Evolutionary conservation across 2,329 filamentous ascomycete genomes (phyloP), one percentile per base, ranked within the genome.

Genomic region (Epichloe baconii): DNA sequence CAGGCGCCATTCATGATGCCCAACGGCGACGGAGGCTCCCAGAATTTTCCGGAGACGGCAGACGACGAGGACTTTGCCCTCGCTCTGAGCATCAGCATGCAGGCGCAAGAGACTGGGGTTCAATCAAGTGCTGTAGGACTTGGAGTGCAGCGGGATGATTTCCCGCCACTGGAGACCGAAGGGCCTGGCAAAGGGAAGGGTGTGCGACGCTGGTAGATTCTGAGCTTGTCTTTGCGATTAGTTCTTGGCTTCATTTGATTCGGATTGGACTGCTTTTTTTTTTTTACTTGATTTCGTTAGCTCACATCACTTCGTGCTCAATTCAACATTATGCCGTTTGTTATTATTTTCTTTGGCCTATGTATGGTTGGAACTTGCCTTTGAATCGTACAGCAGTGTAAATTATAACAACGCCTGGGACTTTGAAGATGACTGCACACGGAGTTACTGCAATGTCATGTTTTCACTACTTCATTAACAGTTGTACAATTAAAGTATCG

Each of bases 51-150:
- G 5, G 43, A 52, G 1, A 53, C 58, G 2, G 53, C 53, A 0
- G 64, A 65, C 12, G 78, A 81, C 44, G 77, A 78, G 48, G 81
- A 83, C 56, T 56, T 84, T 45, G 77, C 80, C 49, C 67, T 82
- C 37, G 81, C 81, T 2, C 62, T 84, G 47, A 72, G 73, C 54
- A 66, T 84, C 21, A 85, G 81, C 57, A 67, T 83, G 56, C 73
- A 77, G 42, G 78, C 82, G 54, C 72, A 76, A 51, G 64, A 71
- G 56, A 66, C 10, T 37, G 47, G 7, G 15, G 5, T 12, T 7
- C 12, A 6, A 15, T 31, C 19, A 3, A n/a, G 12, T 3, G 38
- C 10, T 17, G 26, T 14, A 10, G 44, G n/a, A 31, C 52, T 56
- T 4, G 57, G 48, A 1, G 50, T 47, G 17, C 56, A 58, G 26